Evolutionary conservation across 305 asterid genomes (phyloP), one percentile per base, ranked within the genome.

Genomic region (Ajuga reptans): DNA sequence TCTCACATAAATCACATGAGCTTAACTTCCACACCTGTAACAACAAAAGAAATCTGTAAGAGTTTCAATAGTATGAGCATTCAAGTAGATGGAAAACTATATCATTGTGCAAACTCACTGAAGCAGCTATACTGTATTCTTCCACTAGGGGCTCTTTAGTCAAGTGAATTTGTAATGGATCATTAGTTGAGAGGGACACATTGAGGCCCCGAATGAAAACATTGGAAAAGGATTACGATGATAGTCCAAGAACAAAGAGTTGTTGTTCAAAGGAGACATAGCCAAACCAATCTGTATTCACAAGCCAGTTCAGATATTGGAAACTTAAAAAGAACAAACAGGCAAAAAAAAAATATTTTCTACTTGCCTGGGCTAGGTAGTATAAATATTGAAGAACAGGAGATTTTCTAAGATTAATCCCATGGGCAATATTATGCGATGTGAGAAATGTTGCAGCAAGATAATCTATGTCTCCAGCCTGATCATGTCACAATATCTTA

Each of bases 261-360:
- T 94, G 90, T 94, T 94, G 93, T 97, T 94, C 83, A 94, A 77
- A 42, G 99, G 99, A 80, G 99, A 94, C 99, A 94, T 94, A 10
- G 97, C 99, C 75, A 94, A 81, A 72, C 99, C 99, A 87, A 94
- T 94, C 99, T 94, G 87, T 72, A 80, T 63, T 65, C 66, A 65
- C 34, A 58, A 47, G 70, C 63, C 68, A 62, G 52, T 66, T 61
- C 72, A 75, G 65, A 66, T 55, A 75, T 68, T 58, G 78, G 61
- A 81, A 46, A 39, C 16, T 24, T 65, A 36, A 33, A 42, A 29
- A 42, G 12, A 37, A 21, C 36, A 18, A 62, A 37, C 42, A 46
- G 37, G 27, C 9, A 5, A 54, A 51, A 50, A 45, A 11, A 60
- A 52, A 74, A 45, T 21, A 24, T 57, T 56, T 46, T 51, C 58